Conservation (phyloP, 192 early-diverging fungal species). For the Geranomyces variabilis region DNA sequence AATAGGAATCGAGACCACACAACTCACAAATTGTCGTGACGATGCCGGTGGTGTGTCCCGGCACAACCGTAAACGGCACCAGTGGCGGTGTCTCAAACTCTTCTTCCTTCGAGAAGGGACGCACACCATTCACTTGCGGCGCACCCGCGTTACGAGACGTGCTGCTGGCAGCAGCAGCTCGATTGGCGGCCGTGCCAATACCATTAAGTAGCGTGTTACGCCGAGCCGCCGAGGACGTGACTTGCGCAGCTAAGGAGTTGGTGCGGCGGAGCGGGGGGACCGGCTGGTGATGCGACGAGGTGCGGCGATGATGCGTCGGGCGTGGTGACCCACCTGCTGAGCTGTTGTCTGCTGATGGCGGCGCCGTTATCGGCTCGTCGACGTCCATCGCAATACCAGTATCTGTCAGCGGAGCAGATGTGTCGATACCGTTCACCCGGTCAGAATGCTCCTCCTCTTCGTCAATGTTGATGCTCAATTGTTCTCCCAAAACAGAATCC, state of each 20-base stretch:
- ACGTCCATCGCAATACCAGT: too few species aligned
- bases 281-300: neutral
- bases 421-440: neutral
- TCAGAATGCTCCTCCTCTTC: neutral
- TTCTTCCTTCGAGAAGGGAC: neutral
- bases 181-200: neutral
- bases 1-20: too few species aligned
- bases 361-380: neutral
- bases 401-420: neutral
- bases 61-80: constrained; percentile 89
- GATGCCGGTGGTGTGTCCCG: constrained; percentile 90
- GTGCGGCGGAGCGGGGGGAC: neutral
- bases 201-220: neutral
- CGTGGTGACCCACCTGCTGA: neutral
- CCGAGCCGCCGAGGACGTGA: neutral
- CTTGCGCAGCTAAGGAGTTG: neutral
- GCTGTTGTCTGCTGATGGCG: neutral
- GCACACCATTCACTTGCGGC: neutral
- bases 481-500: constrained; percentile 15
- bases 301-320: neutral
- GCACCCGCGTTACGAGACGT: neutral
- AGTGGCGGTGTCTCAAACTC: constrained; percentile 41
- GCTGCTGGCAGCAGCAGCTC: neutral
- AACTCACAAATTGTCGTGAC: constrained; percentile 75
- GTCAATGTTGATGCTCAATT: neutral